These are phyloP conservation scores for Geoglossum glabrum DNA, from an alignment of 495 filamentous ascomycete genomes.

Conservation along the genomic window DNA sequence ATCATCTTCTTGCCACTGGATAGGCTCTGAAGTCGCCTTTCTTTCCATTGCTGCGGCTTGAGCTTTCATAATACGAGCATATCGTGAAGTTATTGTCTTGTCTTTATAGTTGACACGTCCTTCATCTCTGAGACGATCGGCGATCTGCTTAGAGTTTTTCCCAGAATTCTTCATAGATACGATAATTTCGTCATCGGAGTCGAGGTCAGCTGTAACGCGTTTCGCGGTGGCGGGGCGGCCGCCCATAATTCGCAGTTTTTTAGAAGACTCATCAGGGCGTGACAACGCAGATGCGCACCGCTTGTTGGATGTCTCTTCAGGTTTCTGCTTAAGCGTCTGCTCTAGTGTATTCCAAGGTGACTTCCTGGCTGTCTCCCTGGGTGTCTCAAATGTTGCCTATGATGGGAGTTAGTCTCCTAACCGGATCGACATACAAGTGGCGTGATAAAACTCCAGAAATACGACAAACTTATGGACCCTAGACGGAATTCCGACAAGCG, in stretches of 20 bases:
- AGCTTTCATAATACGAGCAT: constrained; percentile 14
- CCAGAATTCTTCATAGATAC: constrained; percentile 17
- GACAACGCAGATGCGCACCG: not conserved
- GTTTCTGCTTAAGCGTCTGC: too few relatives aligned
- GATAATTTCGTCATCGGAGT: constrained; percentile 21
- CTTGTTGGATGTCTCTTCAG: not conserved
- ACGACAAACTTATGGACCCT: too few relatives aligned
- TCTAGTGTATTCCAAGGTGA: too few relatives aligned
- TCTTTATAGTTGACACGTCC: constrained; percentile 14
- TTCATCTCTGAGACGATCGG: constrained; percentile 14
- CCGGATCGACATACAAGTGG: not conserved
- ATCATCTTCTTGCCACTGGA: constrained; percentile 20
- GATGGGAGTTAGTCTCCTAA: not conserved
- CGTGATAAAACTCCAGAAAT: too few relatives aligned
- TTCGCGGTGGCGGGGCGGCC: constrained; percentile 7
- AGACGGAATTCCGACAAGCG: too few relatives aligned
- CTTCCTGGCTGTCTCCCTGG: not conserved
- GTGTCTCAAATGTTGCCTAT: not conserved
- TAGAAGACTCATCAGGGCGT: not conserved
- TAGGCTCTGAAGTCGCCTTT: constrained; percentile 17
- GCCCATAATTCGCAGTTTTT: constrained; percentile 1
- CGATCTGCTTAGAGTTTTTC: constrained; percentile 15
- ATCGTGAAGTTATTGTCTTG: constrained; percentile 23
- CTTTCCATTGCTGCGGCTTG: constrained; percentile 15
- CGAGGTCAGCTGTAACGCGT: constrained; percentile 13